These are phyloP conservation scores for Fistulifera solaris DNA, from an alignment of 108 stramenopile genomes.

Conservation along the genomic window DNA sequence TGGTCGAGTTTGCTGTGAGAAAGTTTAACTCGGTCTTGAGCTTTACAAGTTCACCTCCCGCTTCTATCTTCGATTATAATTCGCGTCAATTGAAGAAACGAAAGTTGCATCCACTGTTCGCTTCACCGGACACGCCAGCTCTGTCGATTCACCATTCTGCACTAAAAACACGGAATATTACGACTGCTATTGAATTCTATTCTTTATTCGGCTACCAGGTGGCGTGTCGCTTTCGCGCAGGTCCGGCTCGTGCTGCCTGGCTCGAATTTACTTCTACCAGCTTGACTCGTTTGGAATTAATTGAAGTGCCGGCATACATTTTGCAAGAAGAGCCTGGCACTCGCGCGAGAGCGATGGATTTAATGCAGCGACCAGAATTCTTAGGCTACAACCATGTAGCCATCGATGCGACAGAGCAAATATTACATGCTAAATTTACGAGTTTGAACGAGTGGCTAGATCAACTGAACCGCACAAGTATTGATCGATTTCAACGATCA, in stretches of 20 bases:
- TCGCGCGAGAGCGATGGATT: conserved; percentile 56
- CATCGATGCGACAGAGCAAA: conserved; percentile 54
- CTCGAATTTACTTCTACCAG: conserved; percentile 19
- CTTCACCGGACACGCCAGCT: neutral
- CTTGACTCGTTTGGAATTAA: conserved; percentile 49
- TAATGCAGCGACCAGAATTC: conserved; percentile 46
- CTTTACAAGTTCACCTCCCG: too few species aligned
- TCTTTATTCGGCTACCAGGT: conserved; percentile 64
- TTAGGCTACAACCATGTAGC: conserved; percentile 77
- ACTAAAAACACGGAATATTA: conserved; percentile 72
- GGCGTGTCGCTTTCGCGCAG: conserved; percentile 57
- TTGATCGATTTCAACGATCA: conserved; percentile 48
- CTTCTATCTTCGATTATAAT: too few species aligned
- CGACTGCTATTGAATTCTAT: conserved; percentile 72
- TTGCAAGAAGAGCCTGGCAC: conserved; percentile 56
- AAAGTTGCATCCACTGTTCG: too few species aligned
- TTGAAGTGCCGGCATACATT: conserved; percentile 71
- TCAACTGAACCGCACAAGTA: conserved; percentile 45
- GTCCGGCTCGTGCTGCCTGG: conserved; percentile 73
- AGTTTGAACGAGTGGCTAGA: conserved; percentile 44
- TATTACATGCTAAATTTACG: conserved; percentile 7
- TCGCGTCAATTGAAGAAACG: too few species aligned
- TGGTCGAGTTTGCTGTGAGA: neutral
- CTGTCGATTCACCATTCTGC: conserved; percentile 55
- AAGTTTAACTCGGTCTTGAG: too few species aligned